These are phyloP conservation scores for Warburgia ugandensis DNA, from an alignment of 164 flowering plant species.

Conservation along the genomic window DNA sequence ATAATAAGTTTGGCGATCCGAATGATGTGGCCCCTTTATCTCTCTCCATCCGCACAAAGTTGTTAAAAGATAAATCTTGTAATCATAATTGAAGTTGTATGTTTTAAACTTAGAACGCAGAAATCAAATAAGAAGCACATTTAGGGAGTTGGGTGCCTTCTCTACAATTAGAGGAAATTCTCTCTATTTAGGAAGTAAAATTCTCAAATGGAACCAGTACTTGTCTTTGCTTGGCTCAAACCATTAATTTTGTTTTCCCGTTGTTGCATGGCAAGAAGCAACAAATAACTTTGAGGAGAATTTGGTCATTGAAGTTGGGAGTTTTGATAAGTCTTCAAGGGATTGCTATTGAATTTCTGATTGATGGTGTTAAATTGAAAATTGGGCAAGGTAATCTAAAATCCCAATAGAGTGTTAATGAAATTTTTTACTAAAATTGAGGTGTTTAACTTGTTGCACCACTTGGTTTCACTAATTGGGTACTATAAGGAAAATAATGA, in stretches of 20 bases:
- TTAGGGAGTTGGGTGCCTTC: constrained; percentile 17
- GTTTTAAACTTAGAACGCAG: constrained; percentile 34
- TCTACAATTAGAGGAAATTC: constrained; percentile 15
- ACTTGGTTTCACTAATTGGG: constrained; percentile 75
- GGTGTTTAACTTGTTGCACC: constrained; percentile 73
- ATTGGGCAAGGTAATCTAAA: constrained; percentile 56
- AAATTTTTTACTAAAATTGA: constrained; percentile 75
- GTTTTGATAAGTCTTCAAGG: constrained; percentile 81
- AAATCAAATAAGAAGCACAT: constrained; percentile 15
- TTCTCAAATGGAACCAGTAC: constrained; percentile 18
- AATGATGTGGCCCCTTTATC: constrained; percentile 29
- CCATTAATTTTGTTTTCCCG: constrained; percentile 46
- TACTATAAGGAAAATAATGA: constrained; percentile 69
- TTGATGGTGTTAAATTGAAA: constrained; percentile 57
- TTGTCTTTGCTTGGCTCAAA: constrained; percentile 8
- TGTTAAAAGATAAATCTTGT: constrained; percentile 32
- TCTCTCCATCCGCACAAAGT: constrained; percentile 7
- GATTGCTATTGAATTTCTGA: constrained; percentile 57
- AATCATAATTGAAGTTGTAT: constrained; percentile 19
- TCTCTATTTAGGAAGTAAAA: constrained; percentile 15
- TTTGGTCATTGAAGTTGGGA: constrained; percentile 67
- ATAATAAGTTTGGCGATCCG: too few relatives aligned
- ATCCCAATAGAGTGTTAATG: constrained; percentile 52
- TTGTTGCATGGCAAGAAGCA: constrained; percentile 56
- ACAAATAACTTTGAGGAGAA: constrained; percentile 62